A percentile compares a stretch with the other conserved stretches of the same genome.
phyloP scores from a whole-genome alignment of 768 basidiomycete genomes.

The Flagelloscypha sp. region DNA sequence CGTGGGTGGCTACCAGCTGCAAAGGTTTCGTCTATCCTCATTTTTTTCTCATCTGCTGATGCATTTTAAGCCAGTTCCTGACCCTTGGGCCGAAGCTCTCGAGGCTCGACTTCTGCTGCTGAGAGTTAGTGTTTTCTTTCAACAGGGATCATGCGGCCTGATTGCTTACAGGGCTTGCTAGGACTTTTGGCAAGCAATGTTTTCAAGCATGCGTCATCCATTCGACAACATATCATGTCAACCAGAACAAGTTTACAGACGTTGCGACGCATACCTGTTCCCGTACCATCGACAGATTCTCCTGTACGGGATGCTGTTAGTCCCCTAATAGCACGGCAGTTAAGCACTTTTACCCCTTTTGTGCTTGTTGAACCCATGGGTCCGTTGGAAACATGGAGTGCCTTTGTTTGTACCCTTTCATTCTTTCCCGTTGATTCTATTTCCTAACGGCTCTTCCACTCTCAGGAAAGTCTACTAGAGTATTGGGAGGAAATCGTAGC shows the following conservation, averaged over 20 bases:
- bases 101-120: constrained; percentile 47
- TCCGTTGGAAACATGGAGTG: constrained; percentile 43
- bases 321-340: constrained; percentile 53
- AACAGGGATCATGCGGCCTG: constrained; percentile 9
- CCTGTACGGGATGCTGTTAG: constrained; percentile 52
- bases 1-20: constrained; percentile 46
- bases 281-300: constrained; percentile 34
- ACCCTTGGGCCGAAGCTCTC: constrained; percentile 44
- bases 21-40: constrained; percentile 26
- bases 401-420: no score
- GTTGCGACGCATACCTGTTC: constrained; percentile 29
- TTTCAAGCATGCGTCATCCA: constrained; percentile 26
- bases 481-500: constrained; percentile 46
- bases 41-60: neutral
- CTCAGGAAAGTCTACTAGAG: constrained; percentile 41
- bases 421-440: no score
- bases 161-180: constrained; percentile 32
- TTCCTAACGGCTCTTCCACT: no score
- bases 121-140: constrained; percentile 31
- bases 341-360: constrained; percentile 62
- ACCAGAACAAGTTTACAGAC: constrained; percentile 34
- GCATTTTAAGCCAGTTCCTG: constrained; percentile 26
- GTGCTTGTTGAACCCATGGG: constrained; percentile 47
- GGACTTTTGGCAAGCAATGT: constrained; percentile 39
- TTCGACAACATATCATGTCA: constrained; percentile 27